These are phyloP conservation scores for Astragalus membranaceus DNA, from an alignment of 306 rosid genomes.

Conservation along the genomic window DNA sequence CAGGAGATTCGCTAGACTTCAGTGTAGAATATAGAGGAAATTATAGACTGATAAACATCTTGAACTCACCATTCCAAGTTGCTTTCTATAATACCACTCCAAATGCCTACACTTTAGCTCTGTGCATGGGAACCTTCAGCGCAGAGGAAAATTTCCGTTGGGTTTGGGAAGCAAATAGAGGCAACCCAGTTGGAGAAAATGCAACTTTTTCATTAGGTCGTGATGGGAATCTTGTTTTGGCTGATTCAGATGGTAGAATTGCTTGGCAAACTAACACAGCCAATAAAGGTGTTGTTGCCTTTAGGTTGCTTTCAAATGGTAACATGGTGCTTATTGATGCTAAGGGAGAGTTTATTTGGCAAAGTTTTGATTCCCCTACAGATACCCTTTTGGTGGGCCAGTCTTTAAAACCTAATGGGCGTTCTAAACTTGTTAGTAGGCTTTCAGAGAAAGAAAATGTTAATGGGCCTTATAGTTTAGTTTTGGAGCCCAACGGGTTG, in stretches of 20 bases:
- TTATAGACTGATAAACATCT: slow-evolving; percentile 30
- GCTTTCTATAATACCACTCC: slow-evolving; percentile 73
- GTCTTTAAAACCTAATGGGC: slow-evolving; percentile 29
- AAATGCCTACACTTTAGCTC: slow-evolving; percentile 58
- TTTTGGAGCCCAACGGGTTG: slow-evolving; percentile 46
- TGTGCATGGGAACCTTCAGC: slow-evolving; percentile 42
- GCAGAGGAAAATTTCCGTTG: slow-evolving; percentile 47
- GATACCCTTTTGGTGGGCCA: slow-evolving; percentile 70
- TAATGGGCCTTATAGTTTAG: slow-evolving; percentile 57
- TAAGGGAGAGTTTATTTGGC: slow-evolving; percentile 58
- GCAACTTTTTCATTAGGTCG: slow-evolving; percentile 47
- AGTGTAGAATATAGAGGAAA: slow-evolving; percentile 42
- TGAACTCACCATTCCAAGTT: slow-evolving; percentile 47
- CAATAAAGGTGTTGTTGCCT: slow-evolving; percentile 54
- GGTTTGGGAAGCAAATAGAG: slow-evolving; percentile 85
- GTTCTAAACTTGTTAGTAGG: slow-evolving; percentile 48
- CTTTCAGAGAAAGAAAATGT: slow-evolving; percentile 44
- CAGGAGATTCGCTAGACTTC: slow-evolving; percentile 45
- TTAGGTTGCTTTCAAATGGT: slow-evolving; percentile 48
- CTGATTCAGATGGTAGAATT: slow-evolving; percentile 44
- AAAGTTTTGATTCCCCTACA: slow-evolving; percentile 65
- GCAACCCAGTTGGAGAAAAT: slow-evolving; percentile 55
- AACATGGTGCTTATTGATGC: slow-evolving; percentile 58
- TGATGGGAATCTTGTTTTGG: slow-evolving; percentile 61
- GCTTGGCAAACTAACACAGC: slow-evolving; percentile 70